Conservation (phyloP, 768 basidiomycete genomes). For the Lepiota venenata region DNA sequence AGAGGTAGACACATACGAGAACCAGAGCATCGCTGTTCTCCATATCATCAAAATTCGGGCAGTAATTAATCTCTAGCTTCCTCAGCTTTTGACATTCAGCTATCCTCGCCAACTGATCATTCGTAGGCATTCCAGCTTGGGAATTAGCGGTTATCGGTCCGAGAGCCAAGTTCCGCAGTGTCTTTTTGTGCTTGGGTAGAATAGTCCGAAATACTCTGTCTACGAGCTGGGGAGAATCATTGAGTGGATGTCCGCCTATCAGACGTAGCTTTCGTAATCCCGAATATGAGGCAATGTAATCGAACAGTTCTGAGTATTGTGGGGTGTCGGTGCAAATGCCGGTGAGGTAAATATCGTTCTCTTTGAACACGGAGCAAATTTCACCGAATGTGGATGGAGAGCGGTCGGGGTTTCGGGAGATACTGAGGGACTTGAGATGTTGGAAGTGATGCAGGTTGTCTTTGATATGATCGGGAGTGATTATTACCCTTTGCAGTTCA, state of each 20-base stretch:
- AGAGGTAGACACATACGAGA: not conserved
- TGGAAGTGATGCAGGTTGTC: not conserved
- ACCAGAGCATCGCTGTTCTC: not conserved
- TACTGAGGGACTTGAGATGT: not conserved
- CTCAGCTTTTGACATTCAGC: not conserved
- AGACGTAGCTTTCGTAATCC: not conserved
- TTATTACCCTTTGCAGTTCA: not conserved
- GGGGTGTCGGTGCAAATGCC: not conserved
- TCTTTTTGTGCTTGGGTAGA: not conserved
- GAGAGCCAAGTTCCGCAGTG: not conserved
- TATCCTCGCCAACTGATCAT: not conserved
- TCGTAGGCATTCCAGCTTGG: too few species aligned
- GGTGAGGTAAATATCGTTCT: not conserved
- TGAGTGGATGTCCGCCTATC: not conserved
- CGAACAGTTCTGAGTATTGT: not conserved
- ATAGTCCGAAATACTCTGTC: not conserved
- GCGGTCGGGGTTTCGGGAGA: not conserved
- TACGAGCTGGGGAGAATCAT: not conserved
- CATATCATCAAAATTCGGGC: not conserved
- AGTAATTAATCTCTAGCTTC: not conserved
- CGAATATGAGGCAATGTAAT: not conserved
- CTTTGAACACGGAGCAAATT: not conserved
- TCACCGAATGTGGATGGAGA: not conserved
- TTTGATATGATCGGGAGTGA: not conserved
- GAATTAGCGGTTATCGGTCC: not conserved